Conservation (phyloP, 352 stramenopile species). For the Globisporangium barbulae region DNA sequence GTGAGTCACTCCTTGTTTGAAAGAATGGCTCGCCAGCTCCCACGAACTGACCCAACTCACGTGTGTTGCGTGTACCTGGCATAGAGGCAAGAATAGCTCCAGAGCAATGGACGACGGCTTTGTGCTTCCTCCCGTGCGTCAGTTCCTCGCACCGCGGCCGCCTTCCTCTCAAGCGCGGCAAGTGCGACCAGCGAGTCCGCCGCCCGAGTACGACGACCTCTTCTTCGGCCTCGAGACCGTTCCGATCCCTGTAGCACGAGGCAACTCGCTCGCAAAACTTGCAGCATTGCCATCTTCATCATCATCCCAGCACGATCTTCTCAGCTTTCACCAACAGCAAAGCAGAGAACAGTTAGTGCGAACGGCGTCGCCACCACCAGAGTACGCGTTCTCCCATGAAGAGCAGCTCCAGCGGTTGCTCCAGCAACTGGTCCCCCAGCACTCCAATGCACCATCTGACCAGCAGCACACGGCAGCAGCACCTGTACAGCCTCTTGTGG, state of each 20-base stretch:
- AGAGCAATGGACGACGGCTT: constrained; percentile 16
- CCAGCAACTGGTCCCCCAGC: constrained; percentile 36
- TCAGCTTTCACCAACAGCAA: neutral
- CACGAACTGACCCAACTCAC: neutral
- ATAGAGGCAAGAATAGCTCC: constrained; percentile 5
- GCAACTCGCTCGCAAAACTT: constrained; percentile 4
- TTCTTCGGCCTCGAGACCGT: constrained; percentile 72
- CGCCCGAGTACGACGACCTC: constrained; percentile 55
- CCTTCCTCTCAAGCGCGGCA: constrained; percentile 17
- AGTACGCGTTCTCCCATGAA: constrained; percentile 26
- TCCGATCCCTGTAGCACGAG: constrained; percentile 13
- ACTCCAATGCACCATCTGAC: neutral
- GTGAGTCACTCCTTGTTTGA: constrained; percentile 9
- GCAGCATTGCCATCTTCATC: neutral
- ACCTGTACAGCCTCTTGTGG: neutral
- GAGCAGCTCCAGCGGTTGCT: constrained; percentile 55
- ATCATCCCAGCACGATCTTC: constrained; percentile 6
- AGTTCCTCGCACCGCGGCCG: constrained; percentile 15
- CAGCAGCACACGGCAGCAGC: neutral
- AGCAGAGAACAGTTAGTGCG: neutral
- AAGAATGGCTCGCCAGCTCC: neutral
- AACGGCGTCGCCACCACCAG: neutral
- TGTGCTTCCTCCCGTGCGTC: constrained; percentile 25
- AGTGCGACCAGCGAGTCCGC: constrained; percentile 31
- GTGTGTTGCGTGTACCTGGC: constrained; percentile 1